These are phyloP conservation scores for Exidia glandulosa DNA, from an alignment of 768 basidiomycete genomes.

Conservation along the genomic window DNA sequence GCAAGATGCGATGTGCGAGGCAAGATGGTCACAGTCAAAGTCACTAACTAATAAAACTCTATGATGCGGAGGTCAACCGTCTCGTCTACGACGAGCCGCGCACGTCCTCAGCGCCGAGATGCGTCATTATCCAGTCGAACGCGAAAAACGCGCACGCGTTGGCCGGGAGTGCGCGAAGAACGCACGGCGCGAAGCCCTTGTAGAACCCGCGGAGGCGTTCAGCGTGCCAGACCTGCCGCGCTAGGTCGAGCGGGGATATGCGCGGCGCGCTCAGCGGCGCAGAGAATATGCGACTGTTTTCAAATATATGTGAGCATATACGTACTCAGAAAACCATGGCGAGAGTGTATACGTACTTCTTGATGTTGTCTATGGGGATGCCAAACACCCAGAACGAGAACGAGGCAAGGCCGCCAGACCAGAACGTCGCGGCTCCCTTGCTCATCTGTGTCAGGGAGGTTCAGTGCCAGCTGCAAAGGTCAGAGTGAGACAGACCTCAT, in stretches of 20 bases:
- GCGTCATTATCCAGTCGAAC: slow-evolving; percentile 62
- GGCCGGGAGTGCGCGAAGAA: slow-evolving; percentile 65
- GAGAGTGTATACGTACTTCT: slow-evolving; percentile 43
- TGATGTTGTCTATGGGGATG: slow-evolving; percentile 71
- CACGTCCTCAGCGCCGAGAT: slow-evolving; percentile 57
- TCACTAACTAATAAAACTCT: no score
- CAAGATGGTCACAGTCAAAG: no score
- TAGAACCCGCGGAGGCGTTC: slow-evolving; percentile 48
- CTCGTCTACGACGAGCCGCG: no score
- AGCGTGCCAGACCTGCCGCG: slow-evolving; percentile 39
- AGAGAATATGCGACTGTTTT: slow-evolving; percentile 52
- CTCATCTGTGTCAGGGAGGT: slow-evolving; percentile 37
- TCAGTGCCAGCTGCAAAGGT: not conserved
- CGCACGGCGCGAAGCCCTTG: slow-evolving; percentile 55
- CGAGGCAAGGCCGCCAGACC: slow-evolving; percentile 51
- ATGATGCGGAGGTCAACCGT: no score
- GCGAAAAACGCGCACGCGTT: slow-evolving; percentile 74
- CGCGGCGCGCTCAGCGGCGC: slow-evolving; percentile 27
- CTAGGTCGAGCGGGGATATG: slow-evolving; percentile 40
- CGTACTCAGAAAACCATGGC: not conserved
- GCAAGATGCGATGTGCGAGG: no score
- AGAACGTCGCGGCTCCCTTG: slow-evolving; percentile 49
- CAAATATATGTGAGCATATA: not conserved
- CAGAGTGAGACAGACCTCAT: slow-evolving; percentile 30
- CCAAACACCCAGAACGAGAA: slow-evolving; percentile 60